Evolutionary conservation across 805 yeast species (phyloP).

Genomic region (Starmera quercuum): DNA sequence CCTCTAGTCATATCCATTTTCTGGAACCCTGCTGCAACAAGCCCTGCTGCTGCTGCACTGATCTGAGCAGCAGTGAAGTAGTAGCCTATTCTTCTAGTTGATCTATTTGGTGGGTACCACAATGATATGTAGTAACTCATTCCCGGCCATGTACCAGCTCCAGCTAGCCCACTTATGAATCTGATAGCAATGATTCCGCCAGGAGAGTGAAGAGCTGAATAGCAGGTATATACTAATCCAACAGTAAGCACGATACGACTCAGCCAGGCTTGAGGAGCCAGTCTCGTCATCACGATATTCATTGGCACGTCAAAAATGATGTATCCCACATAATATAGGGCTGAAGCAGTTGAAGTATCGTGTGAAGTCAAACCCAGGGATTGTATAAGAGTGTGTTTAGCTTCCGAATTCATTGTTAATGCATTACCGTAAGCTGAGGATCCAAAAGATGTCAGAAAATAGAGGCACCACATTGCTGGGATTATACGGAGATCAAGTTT

Average conservation of each 20-base stretch:
- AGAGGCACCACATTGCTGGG: constrained; percentile 76
- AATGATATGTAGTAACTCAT: constrained; percentile 74
- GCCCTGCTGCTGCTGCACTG: constrained; percentile 85
- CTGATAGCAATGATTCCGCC: constrained; percentile 64
- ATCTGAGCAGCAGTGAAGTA: constrained; percentile 89
- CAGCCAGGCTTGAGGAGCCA: constrained; percentile 82
- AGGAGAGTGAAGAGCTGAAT: constrained; percentile 47
- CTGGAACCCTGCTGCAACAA: constrained; percentile 84
- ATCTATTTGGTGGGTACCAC: constrained; percentile 78
- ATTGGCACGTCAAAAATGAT: constrained; percentile 83
- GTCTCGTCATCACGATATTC: constrained; percentile 76
- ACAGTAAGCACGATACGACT: constrained; percentile 70
- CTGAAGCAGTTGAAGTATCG: constrained; percentile 66
- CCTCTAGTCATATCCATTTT: constrained; percentile 69
- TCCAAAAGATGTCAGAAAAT: constrained; percentile 75
- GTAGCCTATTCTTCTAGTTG: constrained; percentile 76
- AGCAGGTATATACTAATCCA: constrained; percentile 73
- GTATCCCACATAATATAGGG: constrained; percentile 75
- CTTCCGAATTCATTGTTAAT: constrained; percentile 63
- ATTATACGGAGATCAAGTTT: constrained; percentile 64
- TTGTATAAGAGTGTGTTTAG: constrained; percentile 53
- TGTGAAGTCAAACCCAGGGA: constrained; percentile 44
- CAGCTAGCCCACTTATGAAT: constrained; percentile 66
- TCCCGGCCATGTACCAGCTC: constrained; percentile 91
- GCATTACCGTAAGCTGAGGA: constrained; percentile 71